Base-by-base conservation (phyloP, 116 monocot genomes). In the Posidonia oceanica region DNA sequence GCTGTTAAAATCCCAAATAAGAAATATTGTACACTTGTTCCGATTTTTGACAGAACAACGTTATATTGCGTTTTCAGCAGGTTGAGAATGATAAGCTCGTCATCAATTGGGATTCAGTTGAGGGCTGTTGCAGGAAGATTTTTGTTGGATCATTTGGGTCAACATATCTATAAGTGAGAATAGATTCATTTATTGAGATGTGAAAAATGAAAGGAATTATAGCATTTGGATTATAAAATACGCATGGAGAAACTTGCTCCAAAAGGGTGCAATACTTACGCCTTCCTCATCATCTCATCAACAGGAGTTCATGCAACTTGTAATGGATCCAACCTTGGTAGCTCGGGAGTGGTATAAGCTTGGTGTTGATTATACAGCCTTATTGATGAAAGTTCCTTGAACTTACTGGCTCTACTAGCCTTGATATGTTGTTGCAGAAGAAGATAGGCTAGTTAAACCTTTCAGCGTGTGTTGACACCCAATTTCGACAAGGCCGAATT, bases 391-490 rank as follows among this genome's bases (percentile, higher is more conserved):
- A 10, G 15, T 7, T 48, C 17, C 58, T 37, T 23, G 10, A 59
- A 79, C 91, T 80, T 67, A 96, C 96, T 52, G 96, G 96, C 36
- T 96, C 91, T 62, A 96, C 96, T 52, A 65, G 80, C 66, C 91
- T 91, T 57, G 96, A 77, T 54, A 96, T 89, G 75, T 96, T 96
- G 73, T 96, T 96, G 83, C 96, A 96, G 73, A 78, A 78, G 79
- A 96, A 91, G 42, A 96, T 87, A 69, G 96, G 96, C 69, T 96
- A 91, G 80, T 96, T 96, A 69, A 96, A 96, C 71, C 91, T 96
- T 62, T 96, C 96, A 36, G 71, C 76, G 61, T 87, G 91, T n/a
- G n/a, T n/a, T n/a, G n/a, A n/a, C n/a, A n/a, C n/a, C n/a, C n/a
- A n/a, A n/a, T n/a, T n/a, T n/a, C n/a, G n/a, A n/a, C n/a, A n/a